Base-by-base conservation (phyloP, 176 grass and related monocot species). In the Coix lacrymajobi region DNA sequence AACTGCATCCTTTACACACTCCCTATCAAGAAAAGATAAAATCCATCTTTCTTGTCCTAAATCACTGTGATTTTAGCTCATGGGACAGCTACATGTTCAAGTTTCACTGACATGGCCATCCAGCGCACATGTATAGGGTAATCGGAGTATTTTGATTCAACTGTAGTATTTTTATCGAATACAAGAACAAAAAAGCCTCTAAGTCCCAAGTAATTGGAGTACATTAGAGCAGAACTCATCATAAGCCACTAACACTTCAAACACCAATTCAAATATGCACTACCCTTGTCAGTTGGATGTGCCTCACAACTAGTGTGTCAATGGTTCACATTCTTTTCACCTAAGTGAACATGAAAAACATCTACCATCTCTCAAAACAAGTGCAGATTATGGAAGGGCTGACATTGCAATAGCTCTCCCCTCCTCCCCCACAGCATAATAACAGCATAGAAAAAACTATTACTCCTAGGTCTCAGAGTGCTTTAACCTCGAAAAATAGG, bases 401-500 rank as follows among this genome's bases (percentile, higher is more conserved):
- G n/a, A 60, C n/a, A 60, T 60, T 60, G 56, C 22, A 60, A n/a
- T 60, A 60, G n/a, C 1, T 60, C 25, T 60, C n/a, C 56, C 54
- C 8, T 60, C 60, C 11, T 10, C 56, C 57, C 24, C 60, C 25
- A 30, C 60, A 62, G 60, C 17, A 7, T 69, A 39, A 69, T 51
- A 76, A 79, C 48, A 79, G 1, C 16, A 79, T 41, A 40, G 39
- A 71, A 77, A 45, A 10, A 29, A 87, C 8, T 41, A 88, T 56
- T 24, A 52, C 29, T 36, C 39, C 68, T 30, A 62, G 24, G 36
- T 37, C 38, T 17, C 80, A 79, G 46, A 71, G 46, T 49, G 58
- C 30, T 41, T 80, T 77, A 88, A 91, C 96, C 88, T 98, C 95
- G 45, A 98, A 95, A 64, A 29, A 62, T 7, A 62, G 5, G 16